Conservation (phyloP, 805 yeast genomes). For the Starmerella asiatica region DNA sequence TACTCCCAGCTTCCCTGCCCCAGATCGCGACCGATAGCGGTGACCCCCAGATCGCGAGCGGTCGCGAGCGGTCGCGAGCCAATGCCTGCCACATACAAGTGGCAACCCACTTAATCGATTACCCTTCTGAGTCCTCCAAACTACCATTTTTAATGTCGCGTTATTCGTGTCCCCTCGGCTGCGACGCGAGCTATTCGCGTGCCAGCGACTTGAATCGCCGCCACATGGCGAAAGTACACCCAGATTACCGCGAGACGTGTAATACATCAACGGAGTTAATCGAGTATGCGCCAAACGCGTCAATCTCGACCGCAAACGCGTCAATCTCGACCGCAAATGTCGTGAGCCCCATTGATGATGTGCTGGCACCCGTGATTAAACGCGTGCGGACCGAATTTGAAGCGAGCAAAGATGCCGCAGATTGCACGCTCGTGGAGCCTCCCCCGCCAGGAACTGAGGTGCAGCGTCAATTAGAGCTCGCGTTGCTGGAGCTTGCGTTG, state of each 20-base stretch:
- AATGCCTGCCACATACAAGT: too few relatives aligned
- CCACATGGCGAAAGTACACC: background rate
- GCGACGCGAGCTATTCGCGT: background rate
- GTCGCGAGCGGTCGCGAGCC: too few relatives aligned
- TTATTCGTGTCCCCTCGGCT: background rate
- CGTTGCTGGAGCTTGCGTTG: background rate
- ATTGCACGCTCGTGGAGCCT: background rate
- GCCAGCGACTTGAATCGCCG: background rate
- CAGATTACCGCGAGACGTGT: background rate
- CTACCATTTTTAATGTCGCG: background rate
- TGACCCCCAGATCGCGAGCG: too few relatives aligned
- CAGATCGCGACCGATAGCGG: too few relatives aligned
- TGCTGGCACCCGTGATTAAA: background rate
- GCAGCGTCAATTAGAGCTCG: background rate
- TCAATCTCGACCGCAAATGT: background rate
- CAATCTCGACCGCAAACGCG: background rate
- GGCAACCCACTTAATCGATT: too few relatives aligned
- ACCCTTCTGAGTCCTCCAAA: too few relatives aligned
- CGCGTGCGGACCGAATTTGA: background rate
- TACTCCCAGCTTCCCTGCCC: too few relatives aligned
- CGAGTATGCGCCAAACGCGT: background rate
- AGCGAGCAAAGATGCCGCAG: background rate
- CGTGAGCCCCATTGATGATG: background rate
- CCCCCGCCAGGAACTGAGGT: background rate
- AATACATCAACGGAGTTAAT: background rate